phyloP scores from a whole-genome alignment of 495 filamentous ascomycete genomes.

The Gamarada debralockiae region DNA sequence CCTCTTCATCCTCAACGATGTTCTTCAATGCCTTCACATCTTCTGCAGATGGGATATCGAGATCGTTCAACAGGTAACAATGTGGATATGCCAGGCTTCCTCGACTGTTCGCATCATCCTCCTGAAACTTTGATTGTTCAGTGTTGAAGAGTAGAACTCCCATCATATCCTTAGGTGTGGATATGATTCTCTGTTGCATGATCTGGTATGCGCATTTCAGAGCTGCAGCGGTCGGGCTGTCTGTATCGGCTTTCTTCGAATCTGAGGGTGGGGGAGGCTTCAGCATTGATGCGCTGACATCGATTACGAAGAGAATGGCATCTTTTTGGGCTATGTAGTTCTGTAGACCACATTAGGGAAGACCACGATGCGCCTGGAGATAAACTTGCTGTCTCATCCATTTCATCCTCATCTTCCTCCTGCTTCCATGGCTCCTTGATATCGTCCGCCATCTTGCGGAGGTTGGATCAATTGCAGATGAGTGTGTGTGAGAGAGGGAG shows the following conservation, averaged over 20 bases:
- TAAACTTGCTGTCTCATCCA: conserved; percentile 68
- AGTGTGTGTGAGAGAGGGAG: background rate
- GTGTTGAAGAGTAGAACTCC: conserved; percentile 94
- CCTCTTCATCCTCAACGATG: conserved; percentile 68
- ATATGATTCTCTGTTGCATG: conserved; percentile 98
- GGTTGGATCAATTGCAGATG: background rate
- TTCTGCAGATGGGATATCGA: conserved; percentile 80
- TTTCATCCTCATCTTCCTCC: conserved; percentile 58
- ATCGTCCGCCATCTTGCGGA: conserved; percentile 18
- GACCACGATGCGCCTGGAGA: background rate
- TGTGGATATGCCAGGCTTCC: conserved; percentile 73
- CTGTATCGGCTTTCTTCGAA: conserved; percentile 67
- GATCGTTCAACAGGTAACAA: conserved; percentile 87
- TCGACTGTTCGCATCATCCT: conserved; percentile 57
- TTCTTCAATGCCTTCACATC: conserved; percentile 78
- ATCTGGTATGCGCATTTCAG: conserved; percentile 92
- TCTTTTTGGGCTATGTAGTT: conserved; percentile 89
- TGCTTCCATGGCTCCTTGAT: conserved; percentile 16
- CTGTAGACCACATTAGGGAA: conserved; percentile 6
- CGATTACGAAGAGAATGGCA: conserved; percentile 94
- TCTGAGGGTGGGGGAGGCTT: conserved; percentile 56
- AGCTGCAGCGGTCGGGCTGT: conserved; percentile 73
- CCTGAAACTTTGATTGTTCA: conserved; percentile 75
- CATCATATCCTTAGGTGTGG: conserved; percentile 96
- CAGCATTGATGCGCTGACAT: conserved; percentile 91